Base-by-base conservation (phyloP, 305 asterid genomes). In the Ilex paraguariensis region DNA sequence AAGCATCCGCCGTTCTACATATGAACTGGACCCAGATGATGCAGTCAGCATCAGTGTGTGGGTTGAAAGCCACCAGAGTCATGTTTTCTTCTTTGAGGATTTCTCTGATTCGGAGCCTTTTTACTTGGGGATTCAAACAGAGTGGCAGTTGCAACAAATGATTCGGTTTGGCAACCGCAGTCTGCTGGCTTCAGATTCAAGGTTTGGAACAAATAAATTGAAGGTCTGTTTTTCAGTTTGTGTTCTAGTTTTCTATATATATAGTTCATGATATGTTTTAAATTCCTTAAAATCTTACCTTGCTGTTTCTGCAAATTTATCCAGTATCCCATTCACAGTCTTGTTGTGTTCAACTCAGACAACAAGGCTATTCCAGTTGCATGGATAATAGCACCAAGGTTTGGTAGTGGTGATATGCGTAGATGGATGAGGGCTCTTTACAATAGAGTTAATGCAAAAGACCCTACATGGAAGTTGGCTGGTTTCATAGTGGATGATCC, bases 281-380 rank as follows among this genome's bases (percentile, higher is more conserved):
- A 52, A 28, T 31, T 62, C 60, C 59, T 74, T 66, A 63, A 55
- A 64, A 54, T 63, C 88, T 84, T 69, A 83, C 59, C 70, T 54
- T 14, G 7, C 70, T 74, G 76, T 79, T 53, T 56, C 62, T 80
- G 75, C 73, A 68, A 70, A 61, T 68, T 67, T 69, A 59, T 71
- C 79, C 95, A 89, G 97, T 81, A 87, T 77, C 90, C 96, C 36
- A 60, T 92, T 78, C 87, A 79, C 65, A 92, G 96, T 84, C 95
- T 92, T 79, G 85, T 89, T 73, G 96, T 89, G 75, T 90, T 90
- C 93, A 92, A 89, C 84, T 85, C 88, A 61, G 91, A 92, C 74
- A 92, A 89, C 86, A 89, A 89, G 94, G 96, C 96, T 82, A 87
- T 92, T 31, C 98, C 97, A 11, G 97, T 92, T 59, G 97, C 98